phyloP scores from a whole-genome alignment of 2,329 filamentous ascomycete species.

The Epichloe baconii region DNA sequence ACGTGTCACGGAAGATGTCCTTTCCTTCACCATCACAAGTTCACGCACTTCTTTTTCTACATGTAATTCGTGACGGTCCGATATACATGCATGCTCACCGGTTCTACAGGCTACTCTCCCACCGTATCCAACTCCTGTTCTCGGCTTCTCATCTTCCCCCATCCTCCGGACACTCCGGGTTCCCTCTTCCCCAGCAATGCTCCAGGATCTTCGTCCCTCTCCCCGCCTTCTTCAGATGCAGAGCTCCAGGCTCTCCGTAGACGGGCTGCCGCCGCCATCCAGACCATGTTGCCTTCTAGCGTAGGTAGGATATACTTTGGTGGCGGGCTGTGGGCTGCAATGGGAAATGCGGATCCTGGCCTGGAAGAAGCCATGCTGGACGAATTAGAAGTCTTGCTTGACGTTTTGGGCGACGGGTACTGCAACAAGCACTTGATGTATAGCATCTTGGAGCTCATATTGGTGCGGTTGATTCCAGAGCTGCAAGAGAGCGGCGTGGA shows the following conservation, averaged over 20 bases:
- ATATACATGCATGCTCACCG: slow-evolving; percentile 11
- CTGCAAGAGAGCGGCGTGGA: slow-evolving; percentile 56
- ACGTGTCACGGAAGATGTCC: neutral
- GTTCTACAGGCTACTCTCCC: slow-evolving; percentile 40
- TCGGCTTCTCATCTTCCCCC: slow-evolving; percentile 52
- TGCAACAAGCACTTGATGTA: slow-evolving; percentile 91
- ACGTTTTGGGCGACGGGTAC: slow-evolving; percentile 68
- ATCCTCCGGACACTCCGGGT: slow-evolving; percentile 58
- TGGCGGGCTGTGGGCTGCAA: slow-evolving; percentile 19
- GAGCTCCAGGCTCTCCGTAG: slow-evolving; percentile 49
- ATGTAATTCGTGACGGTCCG: neutral
- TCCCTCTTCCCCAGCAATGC: slow-evolving; percentile 79
- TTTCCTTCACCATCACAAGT: slow-evolving; percentile 1
- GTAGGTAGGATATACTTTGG: slow-evolving; percentile 39
- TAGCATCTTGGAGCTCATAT: slow-evolving; percentile 62
- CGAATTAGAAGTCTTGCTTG: slow-evolving; percentile 54
- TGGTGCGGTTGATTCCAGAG: slow-evolving; percentile 79
- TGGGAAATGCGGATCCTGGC: slow-evolving; percentile 12
- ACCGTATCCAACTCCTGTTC: slow-evolving; percentile 44
- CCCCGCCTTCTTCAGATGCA: slow-evolving; percentile 46
- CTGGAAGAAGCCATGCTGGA: slow-evolving; percentile 31
- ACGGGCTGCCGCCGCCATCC: slow-evolving; percentile 50
- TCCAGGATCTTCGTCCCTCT: slow-evolving; percentile 49
- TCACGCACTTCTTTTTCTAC: slow-evolving; percentile 6
- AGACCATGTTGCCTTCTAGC: slow-evolving; percentile 32